phyloP scores from a whole-genome alignment of 208 protist genomes.

The Trypanosoma lewisi region DNA sequence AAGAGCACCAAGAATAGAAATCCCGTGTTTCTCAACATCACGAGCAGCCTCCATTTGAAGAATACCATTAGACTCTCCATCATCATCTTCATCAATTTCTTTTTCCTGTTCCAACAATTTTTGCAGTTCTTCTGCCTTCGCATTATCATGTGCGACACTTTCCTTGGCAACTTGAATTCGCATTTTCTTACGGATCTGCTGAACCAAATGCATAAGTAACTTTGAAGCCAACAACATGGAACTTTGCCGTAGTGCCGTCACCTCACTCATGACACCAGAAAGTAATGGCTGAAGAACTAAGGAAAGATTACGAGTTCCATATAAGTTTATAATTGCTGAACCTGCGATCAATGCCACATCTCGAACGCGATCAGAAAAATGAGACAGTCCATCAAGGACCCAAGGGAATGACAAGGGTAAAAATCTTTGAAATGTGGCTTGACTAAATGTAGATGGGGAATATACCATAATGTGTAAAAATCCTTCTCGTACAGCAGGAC shows the following conservation, averaged over 20 bases:
- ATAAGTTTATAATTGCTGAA: slow-evolving; percentile 87
- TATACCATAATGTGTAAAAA: slow-evolving; percentile 93
- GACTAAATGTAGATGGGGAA: slow-evolving; percentile 74
- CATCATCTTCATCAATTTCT: slow-evolving; percentile 4
- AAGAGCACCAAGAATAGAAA: slow-evolving; percentile 79
- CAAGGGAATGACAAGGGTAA: slow-evolving; percentile 81
- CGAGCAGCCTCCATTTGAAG: slow-evolving; percentile 81
- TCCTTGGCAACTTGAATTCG: slow-evolving; percentile 57
- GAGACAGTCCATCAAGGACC: slow-evolving; percentile 89
- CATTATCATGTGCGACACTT: slow-evolving; percentile 23
- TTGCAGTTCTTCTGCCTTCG: slow-evolving; percentile 29
- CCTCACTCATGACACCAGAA: slow-evolving; percentile 75
- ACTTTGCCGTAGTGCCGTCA: slow-evolving; percentile 84
- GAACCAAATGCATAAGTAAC: slow-evolving; percentile 87
- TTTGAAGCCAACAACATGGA: slow-evolving; percentile 88
- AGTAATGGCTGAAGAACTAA: slow-evolving; percentile 84
- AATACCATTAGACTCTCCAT: slow-evolving; percentile 26
- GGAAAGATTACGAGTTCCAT: slow-evolving; percentile 79
- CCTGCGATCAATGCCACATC: slow-evolving; percentile 87
- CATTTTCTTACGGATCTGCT: slow-evolving; percentile 86
- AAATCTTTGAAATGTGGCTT: slow-evolving; percentile 72
- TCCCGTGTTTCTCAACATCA: slow-evolving; percentile 83
- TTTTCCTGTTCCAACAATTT: slow-evolving; percentile 16
- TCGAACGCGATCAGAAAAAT: slow-evolving; percentile 89
- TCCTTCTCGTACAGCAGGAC: slow-evolving; percentile 83